A percentile compares a stretch with the other conserved stretches of the same genome.
These are phyloP conservation scores for Rhizopogon rudus DNA, from an alignment of 768 basidiomycete genomes.

Conservation along the genomic window DNA sequence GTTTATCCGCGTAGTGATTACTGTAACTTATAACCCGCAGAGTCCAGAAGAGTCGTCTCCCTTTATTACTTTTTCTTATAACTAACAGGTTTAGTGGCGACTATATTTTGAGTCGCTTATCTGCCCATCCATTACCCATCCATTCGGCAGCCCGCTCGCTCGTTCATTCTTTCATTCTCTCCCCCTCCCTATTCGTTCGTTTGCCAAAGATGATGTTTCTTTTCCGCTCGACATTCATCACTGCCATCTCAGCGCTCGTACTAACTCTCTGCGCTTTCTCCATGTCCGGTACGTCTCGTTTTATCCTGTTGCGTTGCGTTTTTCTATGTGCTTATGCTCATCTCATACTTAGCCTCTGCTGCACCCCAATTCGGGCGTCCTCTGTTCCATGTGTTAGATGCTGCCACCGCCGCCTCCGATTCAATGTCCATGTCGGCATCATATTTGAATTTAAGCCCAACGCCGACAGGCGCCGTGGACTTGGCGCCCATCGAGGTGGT, in stretches of 20 bases:
- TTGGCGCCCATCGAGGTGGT: neutral
- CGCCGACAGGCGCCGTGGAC: too few relatives aligned
- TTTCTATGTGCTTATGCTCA: neutral
- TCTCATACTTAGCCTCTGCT: constrained; percentile 6
- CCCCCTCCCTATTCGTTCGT: neutral
- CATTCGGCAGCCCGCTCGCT: neutral
- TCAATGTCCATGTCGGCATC: too few relatives aligned
- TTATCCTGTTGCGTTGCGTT: neutral
- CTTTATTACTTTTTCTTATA: neutral
- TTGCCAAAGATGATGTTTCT: constrained; percentile 14
- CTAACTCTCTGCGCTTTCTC: constrained; percentile 8
- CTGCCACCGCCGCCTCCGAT: neutral
- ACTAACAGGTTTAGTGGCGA: neutral
- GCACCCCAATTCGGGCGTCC: constrained; percentile 17
- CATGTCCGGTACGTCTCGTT: constrained; percentile 9
- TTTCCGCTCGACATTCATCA: constrained; percentile 17
- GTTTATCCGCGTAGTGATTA: neutral
- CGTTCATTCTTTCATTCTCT: neutral
- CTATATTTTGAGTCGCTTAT: neutral
- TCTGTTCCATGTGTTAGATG: constrained; percentile 8
- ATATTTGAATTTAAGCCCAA: too few relatives aligned
- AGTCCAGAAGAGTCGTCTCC: neutral
- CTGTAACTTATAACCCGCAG: constrained; percentile 7
- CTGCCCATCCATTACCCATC: too few relatives aligned
- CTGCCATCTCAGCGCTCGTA: constrained; percentile 3